phyloP scores from a whole-genome alignment of 2,329 filamentous ascomycete genomes.

The Hypoxylon sp. region DNA sequence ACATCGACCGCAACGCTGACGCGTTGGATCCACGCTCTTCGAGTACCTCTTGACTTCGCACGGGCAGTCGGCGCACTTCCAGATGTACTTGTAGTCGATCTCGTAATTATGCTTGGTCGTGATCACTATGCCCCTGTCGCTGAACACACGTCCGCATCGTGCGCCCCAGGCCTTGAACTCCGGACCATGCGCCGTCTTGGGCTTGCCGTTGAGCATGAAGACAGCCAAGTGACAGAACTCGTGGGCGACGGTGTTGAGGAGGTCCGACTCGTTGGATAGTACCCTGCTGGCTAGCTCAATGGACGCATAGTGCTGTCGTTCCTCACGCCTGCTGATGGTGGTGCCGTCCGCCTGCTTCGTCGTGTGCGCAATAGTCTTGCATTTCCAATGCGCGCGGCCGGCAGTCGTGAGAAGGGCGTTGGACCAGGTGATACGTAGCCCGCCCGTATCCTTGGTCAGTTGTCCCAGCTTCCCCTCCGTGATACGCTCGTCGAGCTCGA shows the following conservation, averaged over 20 bases:
- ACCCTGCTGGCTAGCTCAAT: conserved; percentile 94
- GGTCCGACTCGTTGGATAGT: conserved; percentile 80
- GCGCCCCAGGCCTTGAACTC: conserved; percentile 84
- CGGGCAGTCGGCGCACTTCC: conserved; percentile 80
- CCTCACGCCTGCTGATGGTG: conserved; percentile 47
- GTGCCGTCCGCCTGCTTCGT: conserved; percentile 46
- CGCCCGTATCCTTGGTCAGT: conserved; percentile 75
- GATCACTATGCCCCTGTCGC: conserved; percentile 76
- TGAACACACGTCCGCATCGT: conserved; percentile 70
- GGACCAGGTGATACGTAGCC: conserved; percentile 79
- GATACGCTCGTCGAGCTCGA: conserved; percentile 77
- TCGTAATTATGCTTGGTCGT: conserved; percentile 92
- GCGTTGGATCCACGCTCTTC: conserved; percentile 81
- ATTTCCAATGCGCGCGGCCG: conserved; percentile 80
- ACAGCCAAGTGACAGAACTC: conserved; percentile 96
- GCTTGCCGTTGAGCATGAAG: conserved; percentile 86
- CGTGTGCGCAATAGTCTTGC: conserved; percentile 63
- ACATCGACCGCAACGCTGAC: conserved; percentile 84
- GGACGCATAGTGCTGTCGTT: conserved; percentile 74
- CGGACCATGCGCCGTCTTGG: conserved; percentile 83
- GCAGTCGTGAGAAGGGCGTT: conserved; percentile 86
- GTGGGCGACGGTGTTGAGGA: conserved; percentile 93
- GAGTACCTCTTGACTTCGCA: conserved; percentile 86
- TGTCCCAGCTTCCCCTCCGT: conserved; percentile 71
- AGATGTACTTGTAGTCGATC: conserved; percentile 93